These are phyloP conservation scores for Clarireedia monteithiana DNA, from an alignment of 2,329 filamentous ascomycete genomes.

Conservation along the genomic window DNA sequence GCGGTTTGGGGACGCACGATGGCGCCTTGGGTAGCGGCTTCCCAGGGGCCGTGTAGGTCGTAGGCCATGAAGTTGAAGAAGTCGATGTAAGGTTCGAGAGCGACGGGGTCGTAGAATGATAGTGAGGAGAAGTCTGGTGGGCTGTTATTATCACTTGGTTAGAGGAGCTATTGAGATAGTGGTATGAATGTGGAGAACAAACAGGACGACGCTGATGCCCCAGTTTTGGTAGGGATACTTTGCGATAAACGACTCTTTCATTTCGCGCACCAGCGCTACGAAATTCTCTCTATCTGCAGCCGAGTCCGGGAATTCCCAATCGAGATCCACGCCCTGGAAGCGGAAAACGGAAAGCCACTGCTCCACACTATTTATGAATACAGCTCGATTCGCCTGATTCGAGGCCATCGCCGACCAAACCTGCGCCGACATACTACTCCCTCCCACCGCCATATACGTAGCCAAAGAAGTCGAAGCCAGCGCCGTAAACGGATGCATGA, in stretches of 20 bases:
- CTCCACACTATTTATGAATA: slow-evolving; percentile 32
- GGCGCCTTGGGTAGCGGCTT: slow-evolving; percentile 26
- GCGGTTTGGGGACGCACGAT: slow-evolving; percentile 35
- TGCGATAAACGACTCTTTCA: slow-evolving; percentile 28
- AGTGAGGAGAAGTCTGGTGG: slow-evolving; percentile 28
- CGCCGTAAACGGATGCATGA: slow-evolving; percentile 24
- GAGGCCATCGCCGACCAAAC: slow-evolving; percentile 25
- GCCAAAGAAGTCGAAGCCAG: slow-evolving; percentile 30
- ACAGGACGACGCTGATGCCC: slow-evolving; percentile 36
- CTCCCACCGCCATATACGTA: slow-evolving; percentile 34
- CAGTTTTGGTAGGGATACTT: slow-evolving; percentile 22
- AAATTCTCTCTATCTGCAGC: slow-evolving; percentile 32
- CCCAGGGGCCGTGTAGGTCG: slow-evolving; percentile 37
- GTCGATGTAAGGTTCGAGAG: slow-evolving; percentile 23
- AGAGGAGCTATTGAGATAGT: neutral
- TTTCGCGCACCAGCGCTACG: slow-evolving; percentile 23
- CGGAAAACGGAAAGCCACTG: slow-evolving; percentile 31
- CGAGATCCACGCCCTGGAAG: slow-evolving; percentile 38
- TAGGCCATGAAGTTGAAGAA: slow-evolving; percentile 32
- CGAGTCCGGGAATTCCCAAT: slow-evolving; percentile 39
- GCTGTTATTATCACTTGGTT: slow-evolving; percentile 13
- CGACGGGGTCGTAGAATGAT: slow-evolving; percentile 26
- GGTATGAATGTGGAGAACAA: neutral
- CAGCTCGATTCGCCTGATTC: slow-evolving; percentile 21
- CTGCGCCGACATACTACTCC: slow-evolving; percentile 27